Conservation (phyloP, 2,329 filamentous ascomycete species). For the Talaromyces sp. region DNA sequence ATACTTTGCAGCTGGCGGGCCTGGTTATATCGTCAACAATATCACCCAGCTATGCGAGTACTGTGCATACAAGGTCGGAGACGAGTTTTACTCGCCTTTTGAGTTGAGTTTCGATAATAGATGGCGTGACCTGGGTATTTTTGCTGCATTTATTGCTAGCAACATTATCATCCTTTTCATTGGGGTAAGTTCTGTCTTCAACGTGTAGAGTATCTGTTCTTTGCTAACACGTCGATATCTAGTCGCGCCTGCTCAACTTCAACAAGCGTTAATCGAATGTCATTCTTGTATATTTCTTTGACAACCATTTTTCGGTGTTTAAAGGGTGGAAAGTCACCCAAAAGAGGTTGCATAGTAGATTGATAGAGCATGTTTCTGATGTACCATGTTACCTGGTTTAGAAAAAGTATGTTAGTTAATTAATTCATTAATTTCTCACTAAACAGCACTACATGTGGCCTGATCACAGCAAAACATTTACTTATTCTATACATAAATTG, state of each 20-base stretch:
- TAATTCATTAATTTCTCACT: not conserved
- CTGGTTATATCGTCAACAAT: slow-evolving; percentile 68
- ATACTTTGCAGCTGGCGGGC: slow-evolving; percentile 65
- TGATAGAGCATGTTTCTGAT: not conserved
- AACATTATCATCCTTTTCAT: slow-evolving; percentile 66
- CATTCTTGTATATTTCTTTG: not conserved
- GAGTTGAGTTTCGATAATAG: slow-evolving; percentile 62
- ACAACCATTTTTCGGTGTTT: not conserved
- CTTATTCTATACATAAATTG: no score
- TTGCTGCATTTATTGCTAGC: slow-evolving; percentile 68
- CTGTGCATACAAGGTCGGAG: slow-evolving; percentile 74
- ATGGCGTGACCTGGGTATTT: slow-evolving; percentile 82
- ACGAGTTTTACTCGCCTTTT: slow-evolving; percentile 71
- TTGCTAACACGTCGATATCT: slow-evolving; percentile 11
- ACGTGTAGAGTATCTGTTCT: not conserved
- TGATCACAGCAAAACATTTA: no score
- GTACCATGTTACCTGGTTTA: not conserved
- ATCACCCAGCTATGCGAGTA: slow-evolving; percentile 67
- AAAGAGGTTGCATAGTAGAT: not conserved
- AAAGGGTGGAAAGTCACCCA: not conserved
- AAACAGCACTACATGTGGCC: not conserved
- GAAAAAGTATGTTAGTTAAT: not conserved
- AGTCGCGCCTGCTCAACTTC: slow-evolving; percentile 45
- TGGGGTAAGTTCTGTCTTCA: slow-evolving; percentile 40
- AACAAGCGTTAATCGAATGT: slow-evolving; percentile 34